Percentiles rank a stretch among this genome's conserved stretches.
These are phyloP conservation scores for Brettanomyces naardenensis DNA, from an alignment of 805 yeast genomes.

Conservation along the genomic window DNA sequence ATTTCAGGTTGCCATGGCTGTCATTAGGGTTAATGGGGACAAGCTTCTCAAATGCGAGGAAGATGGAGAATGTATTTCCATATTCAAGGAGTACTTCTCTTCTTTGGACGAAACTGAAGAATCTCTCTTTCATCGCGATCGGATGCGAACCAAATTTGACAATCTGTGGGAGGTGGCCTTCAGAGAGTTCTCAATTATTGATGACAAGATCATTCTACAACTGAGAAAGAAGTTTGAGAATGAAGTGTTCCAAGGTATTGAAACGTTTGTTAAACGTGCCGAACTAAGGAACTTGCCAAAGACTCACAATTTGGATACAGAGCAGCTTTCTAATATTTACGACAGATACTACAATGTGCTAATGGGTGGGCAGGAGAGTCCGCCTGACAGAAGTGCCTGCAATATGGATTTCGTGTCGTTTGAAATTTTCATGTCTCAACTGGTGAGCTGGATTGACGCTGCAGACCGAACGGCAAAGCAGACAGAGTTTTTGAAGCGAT, in stretches of 20 bases:
- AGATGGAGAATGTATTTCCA: slow-evolving; percentile 85
- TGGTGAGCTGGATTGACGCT: slow-evolving; percentile 66
- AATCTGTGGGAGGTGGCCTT: slow-evolving; percentile 87
- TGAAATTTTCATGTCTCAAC: slow-evolving; percentile 63
- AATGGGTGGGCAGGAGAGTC: slow-evolving; percentile 48
- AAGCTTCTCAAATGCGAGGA: slow-evolving; percentile 71
- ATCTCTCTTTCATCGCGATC: slow-evolving; percentile 53
- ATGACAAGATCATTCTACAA: slow-evolving; percentile 63
- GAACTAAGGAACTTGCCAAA: slow-evolving; percentile 82
- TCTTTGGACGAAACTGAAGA: slow-evolving; percentile 73
- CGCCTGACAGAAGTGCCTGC: slow-evolving; percentile 56
- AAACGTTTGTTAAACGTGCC: slow-evolving; percentile 83
- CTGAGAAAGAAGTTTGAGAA: slow-evolving; percentile 66
- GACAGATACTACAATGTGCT: slow-evolving; percentile 78
- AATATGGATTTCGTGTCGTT: slow-evolving; percentile 71
- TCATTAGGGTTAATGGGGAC: slow-evolving; percentile 84
- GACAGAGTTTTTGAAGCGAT: slow-evolving; percentile 46
- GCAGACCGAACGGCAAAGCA: slow-evolving; percentile 25
- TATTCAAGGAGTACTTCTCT: slow-evolving; percentile 74
- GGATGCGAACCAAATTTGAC: slow-evolving; percentile 76
- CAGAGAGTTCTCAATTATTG: slow-evolving; percentile 76
- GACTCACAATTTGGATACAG: slow-evolving; percentile 49
- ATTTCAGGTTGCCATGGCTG: slow-evolving; percentile 89
- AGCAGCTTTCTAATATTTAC: slow-evolving; percentile 63
- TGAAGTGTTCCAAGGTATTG: slow-evolving; percentile 77